These are phyloP conservation scores for Podaxis sp. DNA, from an alignment of 768 basidiomycete genomes.

Conservation along the genomic window DNA sequence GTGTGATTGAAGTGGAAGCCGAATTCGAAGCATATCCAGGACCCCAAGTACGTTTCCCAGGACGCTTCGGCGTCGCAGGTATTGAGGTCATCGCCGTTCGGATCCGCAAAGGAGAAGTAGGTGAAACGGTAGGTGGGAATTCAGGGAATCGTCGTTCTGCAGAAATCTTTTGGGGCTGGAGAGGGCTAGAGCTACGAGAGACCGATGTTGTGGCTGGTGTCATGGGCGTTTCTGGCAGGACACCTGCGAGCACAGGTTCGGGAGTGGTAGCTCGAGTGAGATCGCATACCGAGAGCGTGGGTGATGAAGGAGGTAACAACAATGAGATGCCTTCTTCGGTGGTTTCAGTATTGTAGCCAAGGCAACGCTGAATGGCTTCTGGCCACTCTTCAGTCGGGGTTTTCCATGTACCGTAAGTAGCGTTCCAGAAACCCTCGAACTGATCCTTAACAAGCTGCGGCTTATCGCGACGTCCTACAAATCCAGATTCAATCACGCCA, in stretches of 20 bases:
- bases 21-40: conserved; percentile 27
- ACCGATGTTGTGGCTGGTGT: neutral
- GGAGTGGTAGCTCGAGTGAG: neutral
- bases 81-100: neutral
- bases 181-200: neutral
- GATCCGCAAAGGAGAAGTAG: conserved; percentile 10
- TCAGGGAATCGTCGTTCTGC: neutral
- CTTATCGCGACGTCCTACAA: conserved; percentile 51
- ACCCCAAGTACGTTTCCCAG: conserved; percentile 5
- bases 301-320: conserved; percentile 10
- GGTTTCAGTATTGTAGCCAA: conserved; percentile 21
- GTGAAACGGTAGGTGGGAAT: conserved; percentile 2
- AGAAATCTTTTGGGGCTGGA: neutral
- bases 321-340: neutral
- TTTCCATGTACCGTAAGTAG: conserved; percentile 38
- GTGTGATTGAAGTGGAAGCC: conserved; percentile 27
- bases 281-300: conserved; percentile 9
- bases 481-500: conserved; percentile 56
- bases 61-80: conserved; percentile 18
- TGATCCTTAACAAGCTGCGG: conserved; percentile 43
- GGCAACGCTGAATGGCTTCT: conserved; percentile 28
- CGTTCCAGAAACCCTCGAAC: conserved; percentile 65
- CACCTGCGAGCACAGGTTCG: neutral
- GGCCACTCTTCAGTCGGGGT: conserved; percentile 58
- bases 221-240: neutral